Base-by-base conservation (phyloP, 139 green algal species). In the Chlorella vulgaris region DNA sequence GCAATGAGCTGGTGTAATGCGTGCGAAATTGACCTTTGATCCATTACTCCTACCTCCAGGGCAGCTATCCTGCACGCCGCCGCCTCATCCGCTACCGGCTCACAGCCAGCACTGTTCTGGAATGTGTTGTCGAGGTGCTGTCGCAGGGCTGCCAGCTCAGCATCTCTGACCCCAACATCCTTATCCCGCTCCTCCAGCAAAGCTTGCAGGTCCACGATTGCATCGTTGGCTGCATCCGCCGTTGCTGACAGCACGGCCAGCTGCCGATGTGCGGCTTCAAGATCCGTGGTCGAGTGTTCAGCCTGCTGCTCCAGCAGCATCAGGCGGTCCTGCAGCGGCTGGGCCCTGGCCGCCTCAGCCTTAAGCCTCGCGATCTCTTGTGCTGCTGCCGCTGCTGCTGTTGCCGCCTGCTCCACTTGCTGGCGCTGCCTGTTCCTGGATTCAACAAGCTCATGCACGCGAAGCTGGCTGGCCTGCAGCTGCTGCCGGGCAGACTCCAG, bases 381-480 rank as follows among this genome's bases (percentile, higher is more conserved):
- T 0, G 83, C 78, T 1, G 79, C 73, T 31, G 62, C 65, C 3
- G 85, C 63, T 1, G 91, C 88, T 1, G 83, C 74, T 2, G 85
- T 66, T 5, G 79, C 70, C 53, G 76, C 29, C 67, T 63, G 47
- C 40, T 87, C 70, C 35, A 76, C 38, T 84, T 88, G 62, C 63
- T 83, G 65, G 15, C 80, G 78, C 82, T 88, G 74, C 63, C 69
- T 66, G 33, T 62, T 82, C 33, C 90, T 63, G 22, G 85, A 69
- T 60, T 84, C 77, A 15, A 89, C 65, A 65, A 90, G 77, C 74
- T 88, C 83, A 7, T 62, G 51, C 60, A 85, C 51, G 24, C 86
- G 51, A 40, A 77, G 62, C 63, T 85, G 68, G 33, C 36, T 81
- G 29, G 55, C 43, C 36, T 84, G 67, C 60, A 89, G 66, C 22